phyloP scores from a whole-genome alignment of 768 basidiomycete species.

The Boletus edulis region DNA sequence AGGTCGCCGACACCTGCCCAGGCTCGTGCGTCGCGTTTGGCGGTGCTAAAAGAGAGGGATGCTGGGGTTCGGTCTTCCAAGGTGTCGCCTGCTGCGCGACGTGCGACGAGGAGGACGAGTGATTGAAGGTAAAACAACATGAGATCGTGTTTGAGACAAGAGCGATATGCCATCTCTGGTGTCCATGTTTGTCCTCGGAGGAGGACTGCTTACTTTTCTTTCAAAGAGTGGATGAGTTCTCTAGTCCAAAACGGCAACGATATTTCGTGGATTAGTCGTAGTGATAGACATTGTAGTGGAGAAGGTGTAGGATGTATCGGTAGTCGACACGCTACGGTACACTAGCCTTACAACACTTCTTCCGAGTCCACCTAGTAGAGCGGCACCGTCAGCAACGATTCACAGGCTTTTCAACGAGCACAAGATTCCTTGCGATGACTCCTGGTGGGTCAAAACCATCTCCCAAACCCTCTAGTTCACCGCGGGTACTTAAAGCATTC shows the following conservation, averaged over 20 bases:
- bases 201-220: conserved; percentile 42
- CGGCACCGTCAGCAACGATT: no score
- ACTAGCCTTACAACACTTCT: no score
- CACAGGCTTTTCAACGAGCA: no score
- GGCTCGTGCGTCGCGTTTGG: conserved; percentile 54
- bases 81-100: conserved; percentile 65
- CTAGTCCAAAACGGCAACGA: conserved; percentile 41
- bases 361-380: no score
- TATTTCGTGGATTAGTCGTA: conserved; percentile 21
- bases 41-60: conserved; percentile 48
- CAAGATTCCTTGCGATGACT: no score
- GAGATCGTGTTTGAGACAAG: conserved; percentile 84
- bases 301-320: no score
- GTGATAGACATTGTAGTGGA: not conserved
- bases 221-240: conserved; percentile 50
- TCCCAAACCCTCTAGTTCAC: no score
- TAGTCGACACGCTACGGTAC: no score
- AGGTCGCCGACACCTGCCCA: conserved; percentile 66
- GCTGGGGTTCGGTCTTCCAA: conserved; percentile 51
- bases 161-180: conserved; percentile 85
- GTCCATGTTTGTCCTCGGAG: conserved; percentile 41
- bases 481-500: no score
- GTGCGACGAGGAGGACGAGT: conserved; percentile 69
- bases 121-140: conserved; percentile 86
- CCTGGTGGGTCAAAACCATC: no score